Base-by-base conservation (phyloP, 2,329 filamentous ascomycete genomes). In the Bipolaris bicolor region DNA sequence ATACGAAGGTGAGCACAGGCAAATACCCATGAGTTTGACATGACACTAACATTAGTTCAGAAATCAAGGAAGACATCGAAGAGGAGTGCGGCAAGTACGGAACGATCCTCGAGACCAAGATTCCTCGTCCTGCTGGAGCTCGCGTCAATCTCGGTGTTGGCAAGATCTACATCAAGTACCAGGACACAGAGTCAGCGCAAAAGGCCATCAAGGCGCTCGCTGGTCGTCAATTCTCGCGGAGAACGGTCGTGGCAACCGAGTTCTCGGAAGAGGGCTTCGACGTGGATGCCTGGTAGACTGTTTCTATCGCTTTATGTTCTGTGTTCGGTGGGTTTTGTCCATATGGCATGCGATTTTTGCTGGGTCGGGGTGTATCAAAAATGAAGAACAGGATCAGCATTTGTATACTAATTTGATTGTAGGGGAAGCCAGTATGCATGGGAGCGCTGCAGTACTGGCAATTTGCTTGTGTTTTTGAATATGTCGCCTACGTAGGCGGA, bases 201-300 rank as follows among this genome's bases (percentile, higher is more conserved):
- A 93, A 91, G 71, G 96, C 95, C 7, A 82, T 99, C 55, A 88
- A 89, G 69, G 89, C 92, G n/a, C 82, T 99, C 67, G 95, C 96
- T 29, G 95, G 95, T 45, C 86, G 96, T 64, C 97, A 98, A 76
- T 99, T 99, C 75, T 91, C 93, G 0, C 92, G 98, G 79, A 87
- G 96, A 68, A 99, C 95, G 3, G 96, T 99, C 26, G 92, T 99
- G 11, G 92, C 91, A 2, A 98, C 95, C 3, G 97, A 95, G 79
- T 99, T 97, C 77, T 90, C 92, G 20, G 96, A 98, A 88, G 94
- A 98, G 79, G 97, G 96, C 74, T 98, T 97, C 69, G 94, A 98
- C 71, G 90, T 96, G 56, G 86, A 86, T 69, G 91, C 92, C 47
- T 97, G 92, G 91, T 96, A 87, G 63, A 46, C 5, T 6, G 16